phyloP scores from a whole-genome alignment of 192 early-diverging fungal genomes.

The Coemansia guatemalensis region DNA sequence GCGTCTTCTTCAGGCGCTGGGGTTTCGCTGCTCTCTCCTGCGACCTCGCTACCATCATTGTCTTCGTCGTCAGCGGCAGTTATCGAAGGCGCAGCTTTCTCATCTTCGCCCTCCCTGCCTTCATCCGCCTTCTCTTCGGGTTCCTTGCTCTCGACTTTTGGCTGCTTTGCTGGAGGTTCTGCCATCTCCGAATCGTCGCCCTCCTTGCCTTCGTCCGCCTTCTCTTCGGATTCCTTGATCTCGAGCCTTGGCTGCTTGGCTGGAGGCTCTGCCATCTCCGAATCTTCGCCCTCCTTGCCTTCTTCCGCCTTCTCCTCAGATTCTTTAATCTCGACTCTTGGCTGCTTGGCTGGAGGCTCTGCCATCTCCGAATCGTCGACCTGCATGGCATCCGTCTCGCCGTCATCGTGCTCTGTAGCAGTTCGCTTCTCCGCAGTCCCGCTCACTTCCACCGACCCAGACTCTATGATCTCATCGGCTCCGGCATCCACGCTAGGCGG shows the following conservation, averaged over 20 bases:
- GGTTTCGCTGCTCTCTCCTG: conserved; percentile 47
- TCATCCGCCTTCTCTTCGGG: not conserved
- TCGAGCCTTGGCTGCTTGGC: not conserved
- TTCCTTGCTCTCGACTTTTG: not conserved
- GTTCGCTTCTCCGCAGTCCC: conserved; percentile 49
- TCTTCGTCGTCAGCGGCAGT: conserved; percentile 43
- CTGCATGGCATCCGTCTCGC: conserved; percentile 8
- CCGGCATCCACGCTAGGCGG: conserved; percentile 2
- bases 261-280: not conserved
- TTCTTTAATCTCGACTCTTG: conserved; percentile 9
- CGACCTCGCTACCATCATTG: conserved; percentile 62
- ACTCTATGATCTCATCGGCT: conserved; percentile 27
- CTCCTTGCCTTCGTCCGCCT: conserved; percentile 21
- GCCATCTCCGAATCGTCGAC: conserved; percentile 14
- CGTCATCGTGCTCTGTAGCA: conserved; percentile 50
- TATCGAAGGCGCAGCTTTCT: not conserved
- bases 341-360: conserved; percentile 17
- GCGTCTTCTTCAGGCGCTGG: conserved; percentile 8
- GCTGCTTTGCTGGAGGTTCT: not conserved
- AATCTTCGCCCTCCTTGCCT: not conserved
- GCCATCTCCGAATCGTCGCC: conserved; percentile 5
- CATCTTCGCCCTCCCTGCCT: conserved; percentile 40
- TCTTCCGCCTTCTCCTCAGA: too few relatives aligned
- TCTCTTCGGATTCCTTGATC: not conserved
- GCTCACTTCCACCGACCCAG: conserved; percentile 12